phyloP scores from a whole-genome alignment of 768 basidiomycete genomes.

The Pisolithus marmoratus region DNA sequence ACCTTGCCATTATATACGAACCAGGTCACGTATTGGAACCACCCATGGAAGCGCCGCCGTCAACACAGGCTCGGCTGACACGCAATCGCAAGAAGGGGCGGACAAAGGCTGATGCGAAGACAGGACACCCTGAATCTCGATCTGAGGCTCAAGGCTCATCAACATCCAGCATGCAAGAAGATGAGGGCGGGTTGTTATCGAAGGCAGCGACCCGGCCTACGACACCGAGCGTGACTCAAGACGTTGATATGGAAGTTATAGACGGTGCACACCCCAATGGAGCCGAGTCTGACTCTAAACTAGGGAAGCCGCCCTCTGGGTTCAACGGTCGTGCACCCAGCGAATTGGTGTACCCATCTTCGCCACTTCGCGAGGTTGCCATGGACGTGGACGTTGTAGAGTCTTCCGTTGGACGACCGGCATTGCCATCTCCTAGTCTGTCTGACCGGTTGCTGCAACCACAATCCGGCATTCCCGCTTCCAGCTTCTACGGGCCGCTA shows the following conservation, averaged over 20 bases:
- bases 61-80: conserved; percentile 10
- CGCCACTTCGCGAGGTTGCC: conserved; percentile 5
- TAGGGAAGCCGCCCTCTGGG: conserved; percentile 5
- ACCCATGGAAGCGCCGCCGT: conserved; percentile 30
- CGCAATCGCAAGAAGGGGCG: conserved; percentile 18
- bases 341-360: conserved; percentile 13
- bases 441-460: conserved; percentile 4
- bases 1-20: conserved; percentile 87
- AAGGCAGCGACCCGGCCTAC: conserved; percentile 12
- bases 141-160: conserved; percentile 1
- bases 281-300: conserved; percentile 13
- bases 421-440: neutral
- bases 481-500: conserved; percentile 19
- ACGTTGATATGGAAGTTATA: conserved; percentile 10
- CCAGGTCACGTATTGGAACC: conserved; percentile 59
- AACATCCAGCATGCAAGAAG: conserved; percentile 1
- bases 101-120: neutral
- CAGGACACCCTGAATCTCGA: neutral
- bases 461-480: conserved; percentile 10
- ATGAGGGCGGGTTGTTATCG: conserved; percentile 13
- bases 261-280: conserved; percentile 7
- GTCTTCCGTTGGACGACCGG: neutral
- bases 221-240: conserved; percentile 15
- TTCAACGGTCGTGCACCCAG: conserved; percentile 8
- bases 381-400: conserved; percentile 24